A percentile compares a stretch with the other conserved stretches of the same genome.
Conservation (phyloP, 345 rosid genomes). For the Dipteronia dyeriana region DNA sequence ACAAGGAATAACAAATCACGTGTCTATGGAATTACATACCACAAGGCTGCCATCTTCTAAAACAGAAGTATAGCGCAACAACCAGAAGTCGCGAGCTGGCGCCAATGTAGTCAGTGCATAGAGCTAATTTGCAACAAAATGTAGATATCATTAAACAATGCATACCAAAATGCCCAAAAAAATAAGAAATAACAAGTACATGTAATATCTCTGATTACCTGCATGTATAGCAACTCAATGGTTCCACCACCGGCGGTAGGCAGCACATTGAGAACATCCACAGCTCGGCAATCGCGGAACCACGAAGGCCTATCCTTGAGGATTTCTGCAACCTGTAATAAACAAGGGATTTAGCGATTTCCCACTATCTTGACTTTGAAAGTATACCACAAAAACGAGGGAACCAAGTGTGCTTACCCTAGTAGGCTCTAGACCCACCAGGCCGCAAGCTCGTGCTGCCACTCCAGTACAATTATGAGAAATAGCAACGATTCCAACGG, state of each 20-base stretch:
- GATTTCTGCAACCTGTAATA: constrained; percentile 89
- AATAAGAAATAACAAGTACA: neutral
- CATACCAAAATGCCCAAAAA: neutral
- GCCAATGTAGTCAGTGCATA: constrained; percentile 98
- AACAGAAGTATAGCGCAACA: constrained; percentile 92
- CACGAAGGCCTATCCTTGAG: constrained; percentile 98
- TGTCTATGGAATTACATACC: constrained; percentile 45
- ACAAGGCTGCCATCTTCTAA: constrained; percentile 99
- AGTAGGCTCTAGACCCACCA: constrained; percentile 99
- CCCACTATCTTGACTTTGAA: neutral
- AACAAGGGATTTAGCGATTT: neutral
- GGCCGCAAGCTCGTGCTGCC: constrained; percentile 99
- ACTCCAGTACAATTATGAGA: constrained; percentile 99
- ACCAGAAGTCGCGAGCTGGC: constrained; percentile 99
- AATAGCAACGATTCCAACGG: constrained; percentile 99
- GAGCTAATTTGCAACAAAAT: constrained; percentile 50
- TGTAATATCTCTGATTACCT: constrained; percentile 42
- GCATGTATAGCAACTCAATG: constrained; percentile 98
- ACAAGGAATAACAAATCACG: neutral
- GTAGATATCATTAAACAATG: neutral
- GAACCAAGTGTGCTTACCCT: constrained; percentile 61
- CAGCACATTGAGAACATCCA: constrained; percentile 95
- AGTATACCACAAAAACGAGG: neutral
- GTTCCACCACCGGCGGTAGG: constrained; percentile 99
- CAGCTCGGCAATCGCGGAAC: constrained; percentile 99